phyloP scores from a whole-genome alignment of 768 basidiomycete genomes.

The Serpula lacrymans region DNA sequence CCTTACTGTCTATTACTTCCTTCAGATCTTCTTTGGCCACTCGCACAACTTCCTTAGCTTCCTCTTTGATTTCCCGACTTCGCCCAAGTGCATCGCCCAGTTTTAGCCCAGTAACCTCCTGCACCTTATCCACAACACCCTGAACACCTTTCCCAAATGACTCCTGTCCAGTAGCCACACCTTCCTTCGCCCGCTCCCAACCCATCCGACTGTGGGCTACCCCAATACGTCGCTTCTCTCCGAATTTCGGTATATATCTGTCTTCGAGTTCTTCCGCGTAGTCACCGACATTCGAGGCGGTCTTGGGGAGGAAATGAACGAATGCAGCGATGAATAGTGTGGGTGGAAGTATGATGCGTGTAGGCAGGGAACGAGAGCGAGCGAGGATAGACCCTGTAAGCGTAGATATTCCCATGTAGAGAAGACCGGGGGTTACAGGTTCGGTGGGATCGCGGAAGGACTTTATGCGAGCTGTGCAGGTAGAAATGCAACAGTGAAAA shows the following conservation, averaged over 20 bases:
- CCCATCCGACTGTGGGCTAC: conserved; percentile 59
- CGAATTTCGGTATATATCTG: conserved; percentile 61
- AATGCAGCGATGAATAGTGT: conserved; percentile 65
- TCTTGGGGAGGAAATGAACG: conserved; percentile 85
- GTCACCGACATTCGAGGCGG: conserved; percentile 60
- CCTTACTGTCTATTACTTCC: conserved; percentile 8
- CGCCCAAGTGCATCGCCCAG: conserved; percentile 56
- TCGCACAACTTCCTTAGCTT: conserved; percentile 16
- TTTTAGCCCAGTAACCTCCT: conserved; percentile 73
- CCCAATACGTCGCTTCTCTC: conserved; percentile 64
- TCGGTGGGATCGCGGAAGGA: conserved; percentile 78
- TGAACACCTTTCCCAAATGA: conserved; percentile 43
- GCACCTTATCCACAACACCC: conserved; percentile 49
- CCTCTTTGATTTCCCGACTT: conserved; percentile 24
- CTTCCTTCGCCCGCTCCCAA: conserved; percentile 54
- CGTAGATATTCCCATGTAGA: conserved; percentile 87
- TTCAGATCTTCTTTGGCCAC: conserved; percentile 25
- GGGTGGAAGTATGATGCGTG: conserved; percentile 76
- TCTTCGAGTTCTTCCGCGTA: conserved; percentile 74
- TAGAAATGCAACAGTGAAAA: background rate
- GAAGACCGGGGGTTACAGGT: conserved; percentile 79
- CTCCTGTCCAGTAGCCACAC: conserved; percentile 43
- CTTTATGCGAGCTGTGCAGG: conserved; percentile 84
- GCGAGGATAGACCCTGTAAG: conserved; percentile 86
- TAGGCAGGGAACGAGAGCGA: conserved; percentile 67